Evolutionary conservation across 768 basidiomycete species (phyloP).

Genomic region (Russula virescens): DNA sequence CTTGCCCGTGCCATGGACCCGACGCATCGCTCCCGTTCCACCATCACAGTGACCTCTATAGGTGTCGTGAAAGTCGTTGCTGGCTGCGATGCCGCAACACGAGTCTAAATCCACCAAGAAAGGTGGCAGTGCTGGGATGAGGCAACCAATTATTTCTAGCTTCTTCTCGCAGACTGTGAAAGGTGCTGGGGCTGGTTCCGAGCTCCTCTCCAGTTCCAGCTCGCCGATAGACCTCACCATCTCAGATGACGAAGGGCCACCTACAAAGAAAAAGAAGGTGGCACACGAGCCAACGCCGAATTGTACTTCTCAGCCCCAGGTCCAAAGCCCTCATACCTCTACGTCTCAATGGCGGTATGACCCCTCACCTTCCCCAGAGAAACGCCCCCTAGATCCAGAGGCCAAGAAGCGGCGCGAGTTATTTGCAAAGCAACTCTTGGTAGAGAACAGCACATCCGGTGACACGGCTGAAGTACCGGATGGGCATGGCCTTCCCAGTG

Average conservation of each 20-base stretch:
- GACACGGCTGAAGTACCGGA: neutral
- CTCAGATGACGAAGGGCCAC: conserved; percentile 19
- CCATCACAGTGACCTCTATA: no score
- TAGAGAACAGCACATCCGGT: conserved; percentile 2
- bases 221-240: conserved; percentile 23
- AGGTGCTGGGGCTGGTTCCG: neutral
- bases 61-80: neutral
- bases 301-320: neutral
- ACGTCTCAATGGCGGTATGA: conserved; percentile 19
- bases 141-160: conserved; percentile 22
- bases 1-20: neutral
- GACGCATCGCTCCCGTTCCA: neutral
- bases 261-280: conserved; percentile 15
- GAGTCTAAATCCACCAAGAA: neutral
- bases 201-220: conserved; percentile 1
- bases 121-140: conserved; percentile 8
- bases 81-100: neutral
- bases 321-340: neutral
- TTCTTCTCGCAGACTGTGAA: conserved; percentile 15
- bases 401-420: conserved; percentile 13
- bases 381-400: conserved; percentile 7
- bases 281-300: neutral
- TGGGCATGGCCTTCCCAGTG: neutral
- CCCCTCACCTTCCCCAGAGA: conserved; percentile 18
- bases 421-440: conserved; percentile 19